Evolutionary conservation across 345 rosid species (phyloP).

Genomic region (Gossypium sturtianum): DNA sequence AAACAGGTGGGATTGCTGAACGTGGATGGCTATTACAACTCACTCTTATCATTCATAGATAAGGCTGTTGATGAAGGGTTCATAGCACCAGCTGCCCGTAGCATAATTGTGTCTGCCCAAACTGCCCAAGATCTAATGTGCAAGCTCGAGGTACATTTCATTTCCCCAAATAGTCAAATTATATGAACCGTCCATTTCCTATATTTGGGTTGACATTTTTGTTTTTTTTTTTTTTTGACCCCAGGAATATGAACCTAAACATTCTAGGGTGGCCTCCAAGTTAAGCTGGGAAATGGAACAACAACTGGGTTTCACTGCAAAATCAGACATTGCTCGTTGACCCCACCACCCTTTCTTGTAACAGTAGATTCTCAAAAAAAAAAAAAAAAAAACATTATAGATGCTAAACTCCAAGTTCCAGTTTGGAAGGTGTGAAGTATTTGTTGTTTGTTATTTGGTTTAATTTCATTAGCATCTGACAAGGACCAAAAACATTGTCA

Average conservation of each 20-base stretch:
- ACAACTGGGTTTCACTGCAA: slow-evolving; percentile 47
- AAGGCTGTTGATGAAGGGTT: slow-evolving; percentile 85
- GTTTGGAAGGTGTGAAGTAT: slow-evolving; percentile 10
- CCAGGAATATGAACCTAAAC: slow-evolving; percentile 59
- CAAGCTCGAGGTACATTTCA: slow-evolving; percentile 59
- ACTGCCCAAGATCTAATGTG: slow-evolving; percentile 65
- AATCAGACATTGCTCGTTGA: slow-evolving; percentile 57
- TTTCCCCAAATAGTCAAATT: background rate
- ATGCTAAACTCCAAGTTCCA: slow-evolving; percentile 17
- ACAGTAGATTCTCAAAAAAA: slow-evolving; percentile 13
- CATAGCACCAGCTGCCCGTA: slow-evolving; percentile 63
- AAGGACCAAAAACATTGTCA: background rate
- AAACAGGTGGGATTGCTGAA: slow-evolving; percentile 67
- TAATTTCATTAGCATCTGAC: background rate
- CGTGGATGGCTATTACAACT: slow-evolving; percentile 71
- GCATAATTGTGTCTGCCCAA: slow-evolving; percentile 68
- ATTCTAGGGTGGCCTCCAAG: slow-evolving; percentile 42
- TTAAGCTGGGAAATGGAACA: slow-evolving; percentile 66
- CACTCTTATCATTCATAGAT: slow-evolving; percentile 65
- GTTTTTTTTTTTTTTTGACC: background rate
- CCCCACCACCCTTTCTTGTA: slow-evolving; percentile 7
- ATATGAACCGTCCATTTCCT: background rate
- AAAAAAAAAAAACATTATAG: background rate
- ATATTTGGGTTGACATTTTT: no score
- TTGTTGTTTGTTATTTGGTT: background rate